Percentiles rank a stretch among this genome's conserved stretches.
These are phyloP conservation scores for Trichoderma polysporum DNA, from an alignment of 2,329 filamentous ascomycete genomes.

Conservation along the genomic window DNA sequence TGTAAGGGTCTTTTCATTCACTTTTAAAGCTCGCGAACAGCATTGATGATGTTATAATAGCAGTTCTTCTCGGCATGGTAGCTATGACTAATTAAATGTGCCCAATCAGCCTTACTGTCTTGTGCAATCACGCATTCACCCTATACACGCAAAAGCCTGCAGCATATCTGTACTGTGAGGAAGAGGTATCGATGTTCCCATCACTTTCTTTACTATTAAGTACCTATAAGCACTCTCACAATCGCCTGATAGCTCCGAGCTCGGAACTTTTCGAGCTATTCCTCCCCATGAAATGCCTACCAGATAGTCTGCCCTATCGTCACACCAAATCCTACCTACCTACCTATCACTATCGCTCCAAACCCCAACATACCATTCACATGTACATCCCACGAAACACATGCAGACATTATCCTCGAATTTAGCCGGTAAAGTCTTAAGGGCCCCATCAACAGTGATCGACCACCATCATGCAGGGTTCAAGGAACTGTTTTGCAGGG, in stretches of 20 bases:
- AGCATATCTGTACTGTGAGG: too few species aligned
- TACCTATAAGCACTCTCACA: neutral
- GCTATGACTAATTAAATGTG: too few species aligned
- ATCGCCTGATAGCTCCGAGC: neutral
- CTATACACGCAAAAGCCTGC: too few species aligned
- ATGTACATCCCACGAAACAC: neutral
- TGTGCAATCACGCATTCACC: too few species aligned
- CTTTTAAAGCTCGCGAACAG: neutral
- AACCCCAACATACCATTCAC: neutral
- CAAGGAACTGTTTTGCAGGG: neutral
- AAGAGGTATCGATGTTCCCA: too few species aligned
- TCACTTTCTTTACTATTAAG: too few species aligned
- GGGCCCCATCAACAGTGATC: neutral
- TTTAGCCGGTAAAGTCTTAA: conserved; percentile 9
- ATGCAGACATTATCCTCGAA: conserved; percentile 3
- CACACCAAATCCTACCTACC: neutral
- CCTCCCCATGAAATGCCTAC: neutral
- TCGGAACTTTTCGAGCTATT: neutral
- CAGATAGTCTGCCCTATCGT: neutral
- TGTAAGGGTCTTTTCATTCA: neutral
- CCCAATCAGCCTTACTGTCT: too few species aligned
- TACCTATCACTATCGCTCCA: neutral
- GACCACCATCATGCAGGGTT: conserved; percentile 1
- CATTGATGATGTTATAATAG: neutral
- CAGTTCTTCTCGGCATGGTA: too few species aligned